Evolutionary conservation across 2,329 filamentous ascomycete genomes (phyloP).

Genomic region (Arthrobotrys entomopaga): DNA sequence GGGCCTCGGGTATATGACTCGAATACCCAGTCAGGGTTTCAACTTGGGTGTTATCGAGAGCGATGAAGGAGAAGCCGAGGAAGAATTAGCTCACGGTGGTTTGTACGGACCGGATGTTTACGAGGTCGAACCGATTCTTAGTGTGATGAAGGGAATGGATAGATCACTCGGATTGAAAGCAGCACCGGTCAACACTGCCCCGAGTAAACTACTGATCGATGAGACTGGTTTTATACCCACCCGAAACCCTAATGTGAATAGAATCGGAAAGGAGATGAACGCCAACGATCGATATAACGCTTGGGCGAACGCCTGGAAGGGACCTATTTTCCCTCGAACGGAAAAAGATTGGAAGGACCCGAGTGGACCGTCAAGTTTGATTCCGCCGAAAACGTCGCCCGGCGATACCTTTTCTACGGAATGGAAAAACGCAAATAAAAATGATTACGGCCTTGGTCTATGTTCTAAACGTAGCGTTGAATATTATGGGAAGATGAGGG

Average conservation of each 20-base stretch:
- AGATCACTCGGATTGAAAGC: background rate
- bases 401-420: background rate
- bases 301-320: constrained; percentile 2
- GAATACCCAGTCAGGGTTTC: background rate
- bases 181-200: background rate
- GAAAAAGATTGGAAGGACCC: background rate
- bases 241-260: background rate
- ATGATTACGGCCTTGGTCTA: background rate
- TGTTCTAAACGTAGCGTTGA: background rate
- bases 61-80: background rate
- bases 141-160: background rate
- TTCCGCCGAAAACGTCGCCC: no score
- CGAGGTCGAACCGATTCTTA: background rate
- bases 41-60: background rate
- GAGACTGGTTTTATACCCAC: background rate
- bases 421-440: background rate
- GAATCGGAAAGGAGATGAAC: background rate
- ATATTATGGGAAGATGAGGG: background rate
- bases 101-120: background rate
- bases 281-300: background rate
- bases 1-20: background rate
- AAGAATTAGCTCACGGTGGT: background rate
- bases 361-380: background rate
- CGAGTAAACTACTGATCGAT: background rate
- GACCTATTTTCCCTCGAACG: background rate